Base-by-base conservation (phyloP, 2,329 filamentous ascomycete genomes). In the Myriosclerotinia curreyana region DNA sequence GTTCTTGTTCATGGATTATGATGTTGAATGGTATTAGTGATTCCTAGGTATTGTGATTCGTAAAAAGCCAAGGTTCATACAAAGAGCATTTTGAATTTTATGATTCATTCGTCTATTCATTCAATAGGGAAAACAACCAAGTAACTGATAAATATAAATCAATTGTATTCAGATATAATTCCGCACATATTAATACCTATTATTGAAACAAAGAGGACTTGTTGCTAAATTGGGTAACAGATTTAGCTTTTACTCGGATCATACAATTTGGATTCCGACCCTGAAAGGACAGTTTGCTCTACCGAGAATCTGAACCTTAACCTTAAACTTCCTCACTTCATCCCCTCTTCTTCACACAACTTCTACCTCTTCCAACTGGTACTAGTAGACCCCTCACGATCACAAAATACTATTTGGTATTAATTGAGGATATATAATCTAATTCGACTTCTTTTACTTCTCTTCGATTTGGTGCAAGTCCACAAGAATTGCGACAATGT, bases 401-500 rank as follows among this genome's bases (percentile, higher is more conserved):
- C n/a, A 49, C 28, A 42, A 36, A 20, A 34, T 20, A 44, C 22
- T 61, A 22, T 48, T 40, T 55, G 42, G 36, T 38, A 40, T 55
- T 34, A 48, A 36, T 63, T 31, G 61, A 59, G 34, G 25, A 50
- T n/a, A n/a, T n/a, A n/a, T 50, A 50, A 53, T 2, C 20, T 6
- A 9, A 22, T 42, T 44, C 38, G 17, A 44, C 38, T 22, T 44
- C 49, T 28, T 28, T 31, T 31, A 14, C 11, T 36, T 36, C 62
- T 51, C 55, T 68, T 62, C 60, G 61, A 69, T 67, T 66, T 68
- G 69, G 71, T 69, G 66, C 63, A 62, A 38, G 34, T 52, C 68
- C 67, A 72, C 69, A 69, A 69, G 71, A 71, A 70, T 69, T 72
- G 70, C 69, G 68, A 71, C 66, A 71, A 85, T 85, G 80, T 83